Base-by-base conservation (phyloP, 163 green algal genomes). In the Volvox carteri region DNA sequence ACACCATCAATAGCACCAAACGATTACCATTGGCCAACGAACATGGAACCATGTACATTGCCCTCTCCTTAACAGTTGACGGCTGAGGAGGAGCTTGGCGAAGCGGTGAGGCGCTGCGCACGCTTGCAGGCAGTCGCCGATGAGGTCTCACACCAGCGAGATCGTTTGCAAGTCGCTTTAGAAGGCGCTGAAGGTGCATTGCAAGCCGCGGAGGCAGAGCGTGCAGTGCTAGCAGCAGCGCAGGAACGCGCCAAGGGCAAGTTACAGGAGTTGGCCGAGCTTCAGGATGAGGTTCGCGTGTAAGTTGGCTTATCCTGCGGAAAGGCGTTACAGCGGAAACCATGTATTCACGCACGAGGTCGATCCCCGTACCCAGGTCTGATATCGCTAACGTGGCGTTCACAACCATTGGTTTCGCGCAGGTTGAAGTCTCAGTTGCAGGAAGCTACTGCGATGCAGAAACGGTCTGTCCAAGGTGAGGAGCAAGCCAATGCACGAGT, bases 1-100 rank as follows among this genome's bases (percentile, higher is more conserved):
- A n/a, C n/a, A n/a, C n/a, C n/a, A n/a, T n/a, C n/a, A n/a, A n/a
- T n/a, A n/a, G n/a, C n/a, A n/a, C n/a, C n/a, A n/a, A n/a, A n/a
- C n/a, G n/a, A n/a, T n/a, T n/a, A n/a, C n/a, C n/a, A n/a, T n/a
- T n/a, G n/a, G n/a, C n/a, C n/a, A n/a, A n/a, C n/a, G n/a, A n/a
- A n/a, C n/a, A n/a, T n/a, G n/a, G n/a, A n/a, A n/a, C n/a, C n/a
- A n/a, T n/a, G n/a, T n/a, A n/a, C n/a, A n/a, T 44, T 84, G 75
- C n/a, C 12, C 35, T 77, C 8, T 6, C 25, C 60, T 33, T 72
- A 28, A 21, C 83, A 88, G 83, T 60, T 37, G 1, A 28, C 67
- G 4, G 83, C 70, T 16, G 83, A 88, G 68, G 83, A 88, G 37
- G 83, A 88, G 83, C 68, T 88, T 25, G 84, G 50, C 0, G 84